Percentiles rank a stretch among this genome's conserved stretches.
Evolutionary conservation across 164 flowering plant species (phyloP).

Genomic region (Litsea cubeba): DNA sequence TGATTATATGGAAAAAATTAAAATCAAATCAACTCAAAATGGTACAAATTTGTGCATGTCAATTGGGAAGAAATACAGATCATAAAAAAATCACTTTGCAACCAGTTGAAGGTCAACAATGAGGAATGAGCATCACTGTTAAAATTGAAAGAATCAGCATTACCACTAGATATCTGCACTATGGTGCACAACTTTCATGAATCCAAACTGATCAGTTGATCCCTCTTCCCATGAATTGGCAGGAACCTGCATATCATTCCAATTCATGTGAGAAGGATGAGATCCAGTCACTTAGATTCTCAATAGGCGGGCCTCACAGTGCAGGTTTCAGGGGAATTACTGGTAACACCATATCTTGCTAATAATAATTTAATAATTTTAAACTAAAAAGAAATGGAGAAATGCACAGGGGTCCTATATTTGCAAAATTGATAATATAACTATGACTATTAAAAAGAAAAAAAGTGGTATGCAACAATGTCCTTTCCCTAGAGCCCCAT

Average conservation of each 20-base stretch:
- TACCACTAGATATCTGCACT: neutral
- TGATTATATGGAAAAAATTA: neutral
- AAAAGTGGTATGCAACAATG: too few relatives aligned
- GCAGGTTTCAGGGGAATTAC: neutral
- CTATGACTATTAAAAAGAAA: too few relatives aligned
- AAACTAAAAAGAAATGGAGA: neutral
- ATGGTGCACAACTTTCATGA: neutral
- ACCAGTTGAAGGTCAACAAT: neutral
- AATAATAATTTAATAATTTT: too few relatives aligned
- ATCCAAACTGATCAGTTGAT: neutral
- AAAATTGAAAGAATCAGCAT: too few relatives aligned
- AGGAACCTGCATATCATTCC: neutral
- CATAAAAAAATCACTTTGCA: neutral
- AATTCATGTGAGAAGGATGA: neutral
- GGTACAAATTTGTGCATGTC: neutral
- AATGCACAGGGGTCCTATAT: neutral
- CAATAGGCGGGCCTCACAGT: neutral
- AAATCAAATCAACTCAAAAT: neutral
- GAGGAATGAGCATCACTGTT: neutral
- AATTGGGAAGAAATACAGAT: neutral
- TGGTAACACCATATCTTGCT: neutral
- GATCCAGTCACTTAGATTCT: neutral
- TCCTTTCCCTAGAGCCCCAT: too few relatives aligned
- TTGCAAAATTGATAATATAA: neutral
- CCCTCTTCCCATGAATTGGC: neutral